A percentile compares a stretch with the other conserved stretches of the same genome.
These are phyloP conservation scores for Castanopsis chinensis DNA, from an alignment of 306 rosid species.

Conservation along the genomic window DNA sequence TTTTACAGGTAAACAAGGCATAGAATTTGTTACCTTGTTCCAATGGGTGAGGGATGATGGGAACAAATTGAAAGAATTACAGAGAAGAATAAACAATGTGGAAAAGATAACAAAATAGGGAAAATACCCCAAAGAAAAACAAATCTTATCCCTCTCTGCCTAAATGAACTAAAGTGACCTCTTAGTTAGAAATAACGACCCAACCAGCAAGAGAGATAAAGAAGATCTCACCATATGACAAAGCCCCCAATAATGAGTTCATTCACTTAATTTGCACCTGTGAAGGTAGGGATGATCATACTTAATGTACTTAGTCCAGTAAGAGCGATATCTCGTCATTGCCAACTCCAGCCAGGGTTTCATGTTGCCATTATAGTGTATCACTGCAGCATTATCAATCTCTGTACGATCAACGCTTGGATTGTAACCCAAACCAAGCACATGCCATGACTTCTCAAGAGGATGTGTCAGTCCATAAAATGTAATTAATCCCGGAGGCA, in stretches of 20 bases:
- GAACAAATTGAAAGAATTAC: constrained; percentile 63
- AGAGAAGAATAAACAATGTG: constrained; percentile 51
- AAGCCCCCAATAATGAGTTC: constrained; percentile 21
- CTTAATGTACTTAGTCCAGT: constrained; percentile 85
- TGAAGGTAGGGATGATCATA: constrained; percentile 72
- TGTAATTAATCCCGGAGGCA: constrained; percentile 94
- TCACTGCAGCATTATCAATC: constrained; percentile 79
- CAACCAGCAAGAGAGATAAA: constrained; percentile 16
- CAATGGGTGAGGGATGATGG: constrained; percentile 42
- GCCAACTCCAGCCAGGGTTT: constrained; percentile 96
- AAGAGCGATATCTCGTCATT: constrained; percentile 74
- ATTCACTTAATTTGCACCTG: constrained; percentile 58
- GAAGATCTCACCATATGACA: constrained; percentile 7
- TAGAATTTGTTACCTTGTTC: constrained; percentile 41
- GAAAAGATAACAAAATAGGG: constrained; percentile 23
- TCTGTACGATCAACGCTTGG: constrained; percentile 63
- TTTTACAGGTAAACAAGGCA: constrained; percentile 53
- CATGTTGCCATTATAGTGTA: constrained; percentile 95
- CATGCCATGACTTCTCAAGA: constrained; percentile 86
- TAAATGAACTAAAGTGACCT: constrained; percentile 29
- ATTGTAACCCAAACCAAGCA: constrained; percentile 97
- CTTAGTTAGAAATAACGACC: constrained; percentile 26
- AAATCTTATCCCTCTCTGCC: constrained; percentile 27
- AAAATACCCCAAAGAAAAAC: constrained; percentile 10
- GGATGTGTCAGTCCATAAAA: constrained; percentile 90